phyloP scores from a whole-genome alignment of 2,329 filamentous ascomycete genomes.

The Hortaea sp. region DNA sequence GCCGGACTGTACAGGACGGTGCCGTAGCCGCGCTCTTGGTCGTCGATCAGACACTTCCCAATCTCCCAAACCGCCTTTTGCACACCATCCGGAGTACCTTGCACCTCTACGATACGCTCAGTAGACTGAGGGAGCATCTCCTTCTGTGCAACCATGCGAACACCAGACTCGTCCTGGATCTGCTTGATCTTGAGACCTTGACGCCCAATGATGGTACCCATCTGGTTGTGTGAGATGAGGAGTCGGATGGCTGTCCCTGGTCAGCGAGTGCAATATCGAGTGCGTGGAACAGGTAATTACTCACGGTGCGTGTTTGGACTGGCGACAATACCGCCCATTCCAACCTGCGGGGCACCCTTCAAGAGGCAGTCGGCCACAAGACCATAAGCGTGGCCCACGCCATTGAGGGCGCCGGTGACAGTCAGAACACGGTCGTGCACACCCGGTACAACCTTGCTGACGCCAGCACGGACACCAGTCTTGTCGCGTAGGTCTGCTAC shows the following conservation, averaged over 20 bases:
- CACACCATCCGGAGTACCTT: constrained; percentile 88
- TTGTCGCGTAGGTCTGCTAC: constrained; percentile 94
- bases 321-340: constrained; percentile 84
- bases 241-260: constrained; percentile 71
- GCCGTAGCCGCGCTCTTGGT: constrained; percentile 93
- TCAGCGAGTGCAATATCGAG: constrained; percentile 8
- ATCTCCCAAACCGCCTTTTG: constrained; percentile 98
- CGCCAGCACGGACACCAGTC: constrained; percentile 93
- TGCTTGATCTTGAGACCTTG: constrained; percentile 98
- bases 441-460: constrained; percentile 96
- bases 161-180: constrained; percentile 91
- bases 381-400: constrained; percentile 84
- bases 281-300: constrained; percentile 22
- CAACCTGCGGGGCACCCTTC: constrained; percentile 87
- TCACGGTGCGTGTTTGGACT: constrained; percentile 91
- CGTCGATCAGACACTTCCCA: constrained; percentile 94
- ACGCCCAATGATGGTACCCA: constrained; percentile 97
- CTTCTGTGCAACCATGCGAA: constrained; percentile 98
- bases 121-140: constrained; percentile 99
- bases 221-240: constrained; percentile 98
- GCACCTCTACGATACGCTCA: constrained; percentile 93
- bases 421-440: constrained; percentile 96
- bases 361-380: constrained; percentile 85
- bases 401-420: constrained; percentile 80
- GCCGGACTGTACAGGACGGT: constrained; percentile 97